A percentile compares a stretch with the other conserved stretches of the same genome.
These are phyloP conservation scores for Exophiala sp. DNA, from an alignment of 2,329 filamentous ascomycete genomes.

Conservation along the genomic window DNA sequence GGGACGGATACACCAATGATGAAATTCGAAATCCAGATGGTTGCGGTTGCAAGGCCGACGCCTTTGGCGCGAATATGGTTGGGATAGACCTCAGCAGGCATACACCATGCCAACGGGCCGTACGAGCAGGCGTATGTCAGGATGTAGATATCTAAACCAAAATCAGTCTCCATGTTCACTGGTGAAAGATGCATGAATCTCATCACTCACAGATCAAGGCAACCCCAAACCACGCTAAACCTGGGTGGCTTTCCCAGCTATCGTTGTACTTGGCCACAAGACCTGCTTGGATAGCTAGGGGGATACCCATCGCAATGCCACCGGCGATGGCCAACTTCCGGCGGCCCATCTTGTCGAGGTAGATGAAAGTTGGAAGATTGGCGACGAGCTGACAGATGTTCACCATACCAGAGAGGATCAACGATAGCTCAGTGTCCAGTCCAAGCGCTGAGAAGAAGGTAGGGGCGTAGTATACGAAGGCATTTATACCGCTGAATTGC, in stretches of 20 bases:
- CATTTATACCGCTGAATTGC: conserved; percentile 54
- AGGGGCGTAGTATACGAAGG: conserved; percentile 58
- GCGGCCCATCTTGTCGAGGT: conserved; percentile 47
- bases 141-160: background rate
- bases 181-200: background rate
- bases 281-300: conserved; percentile 66
- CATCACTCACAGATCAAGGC: conserved; percentile 48
- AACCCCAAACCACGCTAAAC: conserved; percentile 55
- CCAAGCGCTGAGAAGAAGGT: conserved; percentile 55
- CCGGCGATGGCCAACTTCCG: conserved; percentile 46
- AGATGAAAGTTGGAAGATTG: conserved; percentile 46
- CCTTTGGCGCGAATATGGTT: conserved; percentile 60
- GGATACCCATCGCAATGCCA: conserved; percentile 50
- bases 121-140: conserved; percentile 56
- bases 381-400: conserved; percentile 52
- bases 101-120: conserved; percentile 41
- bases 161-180: background rate
- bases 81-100: conserved; percentile 59
- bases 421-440: conserved; percentile 46
- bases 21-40: conserved; percentile 64
- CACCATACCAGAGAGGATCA: conserved; percentile 52
- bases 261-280: conserved; percentile 52
- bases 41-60: conserved; percentile 60
- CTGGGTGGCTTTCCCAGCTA: conserved; percentile 49
- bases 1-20: conserved; percentile 63